Percentiles rank a stretch among this genome's conserved stretches.
Conservation (phyloP, 164 flowering plant species). For the Aristolochia californica region DNA sequence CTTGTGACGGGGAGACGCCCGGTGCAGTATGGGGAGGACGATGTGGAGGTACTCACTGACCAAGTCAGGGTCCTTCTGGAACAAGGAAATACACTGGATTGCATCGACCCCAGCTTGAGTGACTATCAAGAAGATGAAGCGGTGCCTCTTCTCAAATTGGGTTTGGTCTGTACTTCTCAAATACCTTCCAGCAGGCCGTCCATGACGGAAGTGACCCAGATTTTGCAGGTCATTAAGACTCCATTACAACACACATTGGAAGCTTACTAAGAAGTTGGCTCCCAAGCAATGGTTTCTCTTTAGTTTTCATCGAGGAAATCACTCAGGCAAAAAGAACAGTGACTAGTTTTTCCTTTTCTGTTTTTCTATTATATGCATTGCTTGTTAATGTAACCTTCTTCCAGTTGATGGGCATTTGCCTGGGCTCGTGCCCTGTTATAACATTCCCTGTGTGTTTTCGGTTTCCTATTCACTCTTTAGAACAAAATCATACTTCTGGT, state of each 20-base stretch:
- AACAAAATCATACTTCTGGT: too few species aligned
- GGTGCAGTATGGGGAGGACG: slow-evolving; percentile 88
- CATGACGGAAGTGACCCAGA: slow-evolving; percentile 86
- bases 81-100: slow-evolving; percentile 68
- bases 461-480: too few species aligned
- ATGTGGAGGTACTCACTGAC: slow-evolving; percentile 59
- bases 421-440: too few species aligned
- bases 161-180: slow-evolving; percentile 87
- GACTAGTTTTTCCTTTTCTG: neutral
- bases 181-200: slow-evolving; percentile 93
- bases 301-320: neutral
- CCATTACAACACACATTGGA: slow-evolving; percentile 58
- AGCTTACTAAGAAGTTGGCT: slow-evolving; percentile 18
- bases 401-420: too few species aligned
- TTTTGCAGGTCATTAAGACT: slow-evolving; percentile 77
- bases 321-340: neutral
- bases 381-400: too few species aligned
- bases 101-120: slow-evolving; percentile 64
- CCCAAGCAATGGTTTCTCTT: neutral
- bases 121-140: slow-evolving; percentile 83
- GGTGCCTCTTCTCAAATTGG: slow-evolving; percentile 77
- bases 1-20: slow-evolving; percentile 78
- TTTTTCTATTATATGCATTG: neutral
- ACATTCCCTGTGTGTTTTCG: too few species aligned
- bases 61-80: slow-evolving; percentile 68